Conservation (phyloP, 352 stramenopile genomes). For the Pythium scleroteichum region DNA sequence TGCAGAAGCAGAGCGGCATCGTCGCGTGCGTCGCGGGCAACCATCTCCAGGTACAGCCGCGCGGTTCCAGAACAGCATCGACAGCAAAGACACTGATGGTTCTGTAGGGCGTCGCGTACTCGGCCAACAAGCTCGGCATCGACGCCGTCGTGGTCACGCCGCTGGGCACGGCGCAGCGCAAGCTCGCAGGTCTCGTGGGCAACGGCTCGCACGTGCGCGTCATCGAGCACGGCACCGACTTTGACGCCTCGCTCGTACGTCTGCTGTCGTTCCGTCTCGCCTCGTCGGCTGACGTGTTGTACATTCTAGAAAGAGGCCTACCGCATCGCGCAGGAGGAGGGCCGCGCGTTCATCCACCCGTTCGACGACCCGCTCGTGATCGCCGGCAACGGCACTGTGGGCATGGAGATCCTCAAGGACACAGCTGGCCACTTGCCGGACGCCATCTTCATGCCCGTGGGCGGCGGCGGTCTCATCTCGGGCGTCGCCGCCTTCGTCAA, state of each 20-base stretch:
- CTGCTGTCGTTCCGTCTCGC: not conserved
- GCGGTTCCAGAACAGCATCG: not conserved
- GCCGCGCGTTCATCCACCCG: constrained; percentile 95
- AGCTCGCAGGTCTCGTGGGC: constrained; percentile 61
- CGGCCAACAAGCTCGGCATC: constrained; percentile 91
- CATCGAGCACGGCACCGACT: constrained; percentile 95
- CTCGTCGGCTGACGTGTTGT: not conserved
- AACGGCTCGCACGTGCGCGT: constrained; percentile 84
- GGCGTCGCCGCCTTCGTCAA: constrained; percentile 94
- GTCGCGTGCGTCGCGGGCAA: constrained; percentile 91
- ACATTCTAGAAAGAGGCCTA: constrained; percentile 85
- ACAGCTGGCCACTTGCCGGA: constrained; percentile 89
- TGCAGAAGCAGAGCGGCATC: constrained; percentile 80
- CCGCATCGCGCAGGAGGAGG: constrained; percentile 89
- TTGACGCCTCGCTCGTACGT: constrained; percentile 91
- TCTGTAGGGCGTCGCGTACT: constrained; percentile 91
- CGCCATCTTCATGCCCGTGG: constrained; percentile 97
- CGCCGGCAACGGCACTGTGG: constrained; percentile 97
- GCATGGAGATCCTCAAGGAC: constrained; percentile 92
- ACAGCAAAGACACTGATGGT: not conserved
- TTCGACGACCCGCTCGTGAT: constrained; percentile 98
- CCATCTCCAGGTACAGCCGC: constrained; percentile 93
- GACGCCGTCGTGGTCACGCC: constrained; percentile 97
- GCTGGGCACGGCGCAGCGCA: constrained; percentile 93
- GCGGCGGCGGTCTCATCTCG: constrained; percentile 96